These are phyloP conservation scores for Domatiomyces globalis DNA, from an alignment of 2,329 filamentous ascomycete genomes.

Conservation along the genomic window DNA sequence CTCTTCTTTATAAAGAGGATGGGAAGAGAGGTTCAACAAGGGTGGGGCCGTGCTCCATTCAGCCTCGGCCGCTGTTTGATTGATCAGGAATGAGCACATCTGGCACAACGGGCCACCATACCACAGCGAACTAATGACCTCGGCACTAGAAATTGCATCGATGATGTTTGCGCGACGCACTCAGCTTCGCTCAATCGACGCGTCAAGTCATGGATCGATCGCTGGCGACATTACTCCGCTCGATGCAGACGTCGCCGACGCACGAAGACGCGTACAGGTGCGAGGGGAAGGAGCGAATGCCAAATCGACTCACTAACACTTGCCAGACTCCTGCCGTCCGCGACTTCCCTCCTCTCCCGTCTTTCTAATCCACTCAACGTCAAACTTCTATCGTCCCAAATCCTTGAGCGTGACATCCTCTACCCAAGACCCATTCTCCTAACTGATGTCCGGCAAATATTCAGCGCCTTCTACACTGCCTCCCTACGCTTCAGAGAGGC, in stretches of 20 bases:
- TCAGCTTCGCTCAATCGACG: background rate
- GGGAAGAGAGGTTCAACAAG: too few species aligned
- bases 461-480: conserved; percentile 49
- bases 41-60: too few species aligned
- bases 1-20: too few species aligned
- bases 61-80: too few species aligned
- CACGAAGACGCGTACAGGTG: conserved; percentile 48
- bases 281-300: conserved; percentile 12
- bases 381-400: conserved; percentile 44
- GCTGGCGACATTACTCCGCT: conserved; percentile 44
- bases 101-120: background rate
- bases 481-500: conserved; percentile 39
- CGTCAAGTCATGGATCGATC: conserved; percentile 39
- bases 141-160: background rate
- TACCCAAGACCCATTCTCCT: conserved; percentile 45
- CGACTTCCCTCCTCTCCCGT: conserved; percentile 32
- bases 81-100: background rate
- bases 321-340: conserved; percentile 38
- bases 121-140: background rate
- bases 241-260: conserved; percentile 44
- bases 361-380: conserved; percentile 50
- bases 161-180: background rate
- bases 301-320: conserved; percentile 16
- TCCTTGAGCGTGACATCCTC: conserved; percentile 45
- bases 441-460: conserved; percentile 39